phyloP scores from a whole-genome alignment of 257 asterid species.

The Sherardia arvensis region DNA sequence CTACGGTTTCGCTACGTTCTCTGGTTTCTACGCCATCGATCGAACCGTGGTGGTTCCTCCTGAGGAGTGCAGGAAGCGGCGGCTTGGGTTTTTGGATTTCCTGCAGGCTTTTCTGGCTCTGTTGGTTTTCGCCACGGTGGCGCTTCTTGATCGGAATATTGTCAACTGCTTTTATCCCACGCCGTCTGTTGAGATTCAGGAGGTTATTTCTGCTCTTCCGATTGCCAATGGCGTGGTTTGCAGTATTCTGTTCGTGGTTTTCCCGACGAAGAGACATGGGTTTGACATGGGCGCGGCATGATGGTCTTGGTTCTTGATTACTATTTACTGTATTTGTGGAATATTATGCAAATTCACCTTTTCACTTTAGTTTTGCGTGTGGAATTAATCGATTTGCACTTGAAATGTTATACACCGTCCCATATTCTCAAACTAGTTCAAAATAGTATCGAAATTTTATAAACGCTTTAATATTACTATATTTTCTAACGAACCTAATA shows the following conservation, averaged over 20 bases:
- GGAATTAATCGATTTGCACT: too few species aligned
- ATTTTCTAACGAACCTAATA: too few species aligned
- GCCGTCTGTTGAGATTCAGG: slow-evolving; percentile 10
- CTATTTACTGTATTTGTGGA: too few species aligned
- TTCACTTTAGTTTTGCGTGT: too few species aligned
- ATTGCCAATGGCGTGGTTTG: slow-evolving; percentile 17
- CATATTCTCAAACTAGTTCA: too few species aligned
- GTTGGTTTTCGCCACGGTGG: slow-evolving; percentile 15
- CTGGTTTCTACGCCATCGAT: slow-evolving; percentile 10
- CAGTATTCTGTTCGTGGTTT: slow-evolving; percentile 17
- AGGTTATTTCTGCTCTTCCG: slow-evolving; percentile 14
- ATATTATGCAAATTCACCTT: too few species aligned
- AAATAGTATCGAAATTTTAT: too few species aligned
- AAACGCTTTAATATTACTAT: too few species aligned
- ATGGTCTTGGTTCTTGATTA: too few species aligned
- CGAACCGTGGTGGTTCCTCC: background rate
- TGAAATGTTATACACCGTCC: too few species aligned
- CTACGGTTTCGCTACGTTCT: slow-evolving; percentile 15
- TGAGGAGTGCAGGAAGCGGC: slow-evolving; percentile 6
- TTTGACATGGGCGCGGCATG: background rate
- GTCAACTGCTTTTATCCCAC: slow-evolving; percentile 14
- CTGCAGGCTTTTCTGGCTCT: slow-evolving; percentile 16
- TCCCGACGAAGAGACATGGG: slow-evolving; percentile 18
- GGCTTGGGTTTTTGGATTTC: slow-evolving; percentile 13
- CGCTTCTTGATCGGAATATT: slow-evolving; percentile 15